Evolutionary conservation across 257 asterid species (phyloP).

Genomic region (Ajuga chamaepitys): DNA sequence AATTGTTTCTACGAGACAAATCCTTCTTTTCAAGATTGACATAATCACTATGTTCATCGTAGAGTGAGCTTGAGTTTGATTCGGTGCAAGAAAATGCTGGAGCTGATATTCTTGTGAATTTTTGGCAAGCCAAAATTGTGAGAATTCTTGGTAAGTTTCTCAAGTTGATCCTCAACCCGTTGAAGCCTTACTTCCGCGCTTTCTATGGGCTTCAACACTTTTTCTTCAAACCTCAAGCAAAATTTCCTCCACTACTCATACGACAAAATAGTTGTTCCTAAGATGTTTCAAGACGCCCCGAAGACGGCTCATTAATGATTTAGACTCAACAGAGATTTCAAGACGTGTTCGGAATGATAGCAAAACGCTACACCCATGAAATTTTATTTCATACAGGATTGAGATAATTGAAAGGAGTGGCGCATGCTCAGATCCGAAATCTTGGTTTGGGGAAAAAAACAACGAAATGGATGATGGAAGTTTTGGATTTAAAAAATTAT

Average conservation of each 20-base stretch:
- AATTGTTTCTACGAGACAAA: slow-evolving; percentile 20
- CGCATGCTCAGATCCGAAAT: too few species aligned
- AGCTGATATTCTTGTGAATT: slow-evolving; percentile 52
- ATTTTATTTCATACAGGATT: too few species aligned
- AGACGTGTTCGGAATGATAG: too few species aligned
- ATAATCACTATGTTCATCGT: slow-evolving; percentile 33
- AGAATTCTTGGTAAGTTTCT: slow-evolving; percentile 45
- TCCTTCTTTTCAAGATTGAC: slow-evolving; percentile 43
- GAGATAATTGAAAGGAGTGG: too few species aligned
- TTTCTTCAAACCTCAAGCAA: slow-evolving; percentile 81
- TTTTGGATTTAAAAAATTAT: too few species aligned
- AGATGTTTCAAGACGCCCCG: slow-evolving; percentile 40
- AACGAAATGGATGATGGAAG: too few species aligned
- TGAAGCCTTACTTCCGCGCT: slow-evolving; percentile 77
- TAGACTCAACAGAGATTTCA: slow-evolving; percentile 21
- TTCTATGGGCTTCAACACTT: slow-evolving; percentile 73
- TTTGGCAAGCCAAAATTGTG: slow-evolving; percentile 33
- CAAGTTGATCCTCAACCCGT: slow-evolving; percentile 68
- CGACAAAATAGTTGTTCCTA: slow-evolving; percentile 70
- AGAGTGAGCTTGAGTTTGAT: slow-evolving; percentile 52
- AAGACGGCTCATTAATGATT: slow-evolving; percentile 16
- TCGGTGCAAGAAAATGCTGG: slow-evolving; percentile 69
- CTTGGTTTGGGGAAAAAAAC: too few species aligned
- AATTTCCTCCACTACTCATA: slow-evolving; percentile 64
- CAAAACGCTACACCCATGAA: too few species aligned